These are phyloP conservation scores for Rhamnella rubrinervis DNA, from an alignment of 331 rosid genomes.

Conservation along the genomic window DNA sequence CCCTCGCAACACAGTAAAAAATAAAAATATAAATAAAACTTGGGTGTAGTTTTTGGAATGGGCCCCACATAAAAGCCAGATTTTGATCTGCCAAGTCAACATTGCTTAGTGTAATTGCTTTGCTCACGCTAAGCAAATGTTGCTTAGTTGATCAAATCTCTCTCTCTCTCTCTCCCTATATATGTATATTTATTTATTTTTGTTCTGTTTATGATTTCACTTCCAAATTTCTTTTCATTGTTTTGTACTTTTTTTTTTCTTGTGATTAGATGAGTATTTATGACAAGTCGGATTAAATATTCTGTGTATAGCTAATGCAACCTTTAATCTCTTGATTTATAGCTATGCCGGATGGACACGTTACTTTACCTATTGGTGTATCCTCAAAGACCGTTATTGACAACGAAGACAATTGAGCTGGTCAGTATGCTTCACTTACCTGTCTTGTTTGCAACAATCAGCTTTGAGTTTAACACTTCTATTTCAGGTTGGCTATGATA, in stretches of 20 bases:
- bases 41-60: too few relatives aligned
- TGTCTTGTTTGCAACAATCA: constrained; percentile 1
- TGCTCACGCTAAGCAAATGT: too few relatives aligned
- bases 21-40: too few relatives aligned
- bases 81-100: too few relatives aligned
- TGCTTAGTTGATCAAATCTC: too few relatives aligned
- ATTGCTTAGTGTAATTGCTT: too few relatives aligned
- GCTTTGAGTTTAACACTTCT: constrained; percentile 15
- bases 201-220: too few relatives aligned
- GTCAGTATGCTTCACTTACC: constrained; percentile 46
- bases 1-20: too few relatives aligned
- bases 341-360: constrained; percentile 78
- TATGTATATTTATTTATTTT: too few relatives aligned
- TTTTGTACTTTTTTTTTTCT: not conserved
- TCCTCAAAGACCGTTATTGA: constrained; percentile 91
- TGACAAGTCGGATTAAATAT: not conserved
- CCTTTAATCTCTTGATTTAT: constrained; percentile 25
- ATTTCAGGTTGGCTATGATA: constrained; percentile 92
- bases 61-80: too few relatives aligned
- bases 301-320: constrained; percentile 12
- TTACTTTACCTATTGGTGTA: constrained; percentile 87
- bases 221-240: too few relatives aligned
- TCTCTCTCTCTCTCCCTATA: too few relatives aligned
- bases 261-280: not conserved
- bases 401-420: constrained; percentile 90